These are phyloP conservation scores for Chytriomyces sp. DNA, from an alignment of 192 early-diverging fungal species.

Conservation along the genomic window DNA sequence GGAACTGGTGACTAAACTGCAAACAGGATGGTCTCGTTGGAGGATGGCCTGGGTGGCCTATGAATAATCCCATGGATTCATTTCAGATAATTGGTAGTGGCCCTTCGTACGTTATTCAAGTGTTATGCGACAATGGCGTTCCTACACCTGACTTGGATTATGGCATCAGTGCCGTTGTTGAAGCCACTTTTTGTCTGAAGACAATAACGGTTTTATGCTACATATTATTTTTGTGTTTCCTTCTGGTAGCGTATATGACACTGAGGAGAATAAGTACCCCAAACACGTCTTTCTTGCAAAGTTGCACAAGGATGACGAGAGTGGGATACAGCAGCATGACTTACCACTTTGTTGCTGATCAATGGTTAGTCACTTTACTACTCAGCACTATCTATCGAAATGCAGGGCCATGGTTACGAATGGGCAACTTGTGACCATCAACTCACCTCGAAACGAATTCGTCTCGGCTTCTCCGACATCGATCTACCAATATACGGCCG, in stretches of 20 bases:
- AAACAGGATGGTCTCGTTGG: constrained; percentile 10
- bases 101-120: constrained; percentile 22
- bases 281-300: background rate
- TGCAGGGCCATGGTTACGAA: constrained; percentile 27
- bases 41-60: constrained; percentile 26
- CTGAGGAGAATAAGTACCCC: background rate
- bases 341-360: constrained; percentile 22
- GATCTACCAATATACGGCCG: background rate
- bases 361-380: no score
- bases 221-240: constrained; percentile 12
- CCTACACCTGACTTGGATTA: background rate
- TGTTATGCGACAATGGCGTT: constrained; percentile 23
- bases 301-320: background rate
- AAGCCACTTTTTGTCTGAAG: background rate
- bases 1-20: background rate
- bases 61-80: constrained; percentile 11
- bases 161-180: constrained; percentile 6
- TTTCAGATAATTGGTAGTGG: constrained; percentile 22
- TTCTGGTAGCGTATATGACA: constrained; percentile 7
- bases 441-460: background rate
- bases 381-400: no score
- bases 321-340: background rate
- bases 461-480: background rate
- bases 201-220: constrained; percentile 11
- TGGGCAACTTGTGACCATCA: background rate